These are phyloP conservation scores for Phialocephala sp. DNA, from an alignment of 2,329 filamentous ascomycete genomes.

Conservation along the genomic window DNA sequence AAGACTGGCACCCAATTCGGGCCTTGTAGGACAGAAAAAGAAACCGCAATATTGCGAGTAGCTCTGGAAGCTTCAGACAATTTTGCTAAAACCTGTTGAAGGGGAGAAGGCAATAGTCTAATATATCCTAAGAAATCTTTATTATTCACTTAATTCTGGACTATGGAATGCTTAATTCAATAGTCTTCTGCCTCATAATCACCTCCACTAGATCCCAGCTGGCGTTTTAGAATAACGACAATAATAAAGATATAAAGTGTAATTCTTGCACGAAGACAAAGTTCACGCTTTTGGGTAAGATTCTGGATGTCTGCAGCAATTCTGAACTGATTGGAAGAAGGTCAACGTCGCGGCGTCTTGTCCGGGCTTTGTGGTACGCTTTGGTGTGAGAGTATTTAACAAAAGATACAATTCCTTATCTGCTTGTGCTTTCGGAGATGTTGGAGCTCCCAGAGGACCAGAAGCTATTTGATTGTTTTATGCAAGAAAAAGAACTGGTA, in stretches of 20 bases:
- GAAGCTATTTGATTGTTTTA: neutral
- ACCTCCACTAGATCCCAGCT: neutral
- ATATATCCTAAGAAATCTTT: conserved; percentile 21
- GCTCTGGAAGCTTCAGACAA: neutral
- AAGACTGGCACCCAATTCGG: no score
- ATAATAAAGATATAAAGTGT: conserved; percentile 8
- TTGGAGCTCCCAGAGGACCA: neutral
- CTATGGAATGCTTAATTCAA: conserved; percentile 3
- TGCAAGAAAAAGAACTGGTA: no score
- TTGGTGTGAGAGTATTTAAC: neutral
- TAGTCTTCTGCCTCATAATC: neutral
- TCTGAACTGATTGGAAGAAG: conserved; percentile 9
- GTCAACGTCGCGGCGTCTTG: conserved; percentile 11
- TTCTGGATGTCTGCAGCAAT: conserved; percentile 30
- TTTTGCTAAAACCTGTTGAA: neutral
- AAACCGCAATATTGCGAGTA: neutral
- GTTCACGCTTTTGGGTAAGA: conserved; percentile 6
- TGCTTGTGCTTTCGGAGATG: neutral
- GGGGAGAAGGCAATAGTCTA: neutral
- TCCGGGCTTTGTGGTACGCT: conserved; percentile 23
- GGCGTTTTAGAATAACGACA: neutral
- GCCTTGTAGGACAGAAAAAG: neutral
- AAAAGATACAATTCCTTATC: neutral
- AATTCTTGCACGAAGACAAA: neutral
- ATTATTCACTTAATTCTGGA: conserved; percentile 15